Conservation (phyloP, 2,329 filamentous ascomycete species). For the Ceratocystis variospora region DNA sequence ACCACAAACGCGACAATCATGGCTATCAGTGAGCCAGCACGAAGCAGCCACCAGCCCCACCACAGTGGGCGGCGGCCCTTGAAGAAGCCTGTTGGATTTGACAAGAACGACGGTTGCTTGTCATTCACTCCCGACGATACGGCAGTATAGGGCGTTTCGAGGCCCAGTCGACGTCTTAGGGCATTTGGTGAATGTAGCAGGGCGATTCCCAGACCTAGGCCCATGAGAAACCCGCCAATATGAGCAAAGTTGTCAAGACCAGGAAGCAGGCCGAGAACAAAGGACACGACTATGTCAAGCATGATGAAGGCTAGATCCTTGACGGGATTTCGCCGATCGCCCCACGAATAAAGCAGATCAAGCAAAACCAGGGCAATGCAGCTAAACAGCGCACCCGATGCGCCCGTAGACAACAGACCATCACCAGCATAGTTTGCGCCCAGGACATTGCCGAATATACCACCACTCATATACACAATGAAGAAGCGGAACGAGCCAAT, state of each 20-base stretch:
- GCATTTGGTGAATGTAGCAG: conserved; percentile 78
- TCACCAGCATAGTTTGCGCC: conserved; percentile 84
- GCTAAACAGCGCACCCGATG: conserved; percentile 82
- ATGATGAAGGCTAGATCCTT: conserved; percentile 80
- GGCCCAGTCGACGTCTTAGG: conserved; percentile 59
- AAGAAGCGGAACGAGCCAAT: conserved; percentile 83
- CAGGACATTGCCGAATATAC: conserved; percentile 91
- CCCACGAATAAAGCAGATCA: conserved; percentile 88
- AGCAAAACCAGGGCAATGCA: conserved; percentile 78
- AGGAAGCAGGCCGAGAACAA: conserved; percentile 80
- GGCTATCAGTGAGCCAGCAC: conserved; percentile 63
- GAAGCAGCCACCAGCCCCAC: conserved; percentile 95
- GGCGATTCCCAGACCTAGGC: conserved; percentile 71
- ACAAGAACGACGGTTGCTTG: conserved; percentile 43
- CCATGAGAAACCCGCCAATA: conserved; percentile 91
- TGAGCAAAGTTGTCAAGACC: conserved; percentile 95
- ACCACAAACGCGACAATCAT: conserved; percentile 76
- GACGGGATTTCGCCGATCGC: conserved; percentile 57
- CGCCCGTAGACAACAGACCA: conserved; percentile 71
- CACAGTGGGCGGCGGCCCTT: conserved; percentile 82
- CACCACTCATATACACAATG: conserved; percentile 76
- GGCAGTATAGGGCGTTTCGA: conserved; percentile 56
- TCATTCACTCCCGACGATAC: conserved; percentile 41
- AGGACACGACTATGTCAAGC: conserved; percentile 75
- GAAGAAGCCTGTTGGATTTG: conserved; percentile 65